Conservation (phyloP, 768 basidiomycete genomes). For the Daedaleopsis nitida region DNA sequence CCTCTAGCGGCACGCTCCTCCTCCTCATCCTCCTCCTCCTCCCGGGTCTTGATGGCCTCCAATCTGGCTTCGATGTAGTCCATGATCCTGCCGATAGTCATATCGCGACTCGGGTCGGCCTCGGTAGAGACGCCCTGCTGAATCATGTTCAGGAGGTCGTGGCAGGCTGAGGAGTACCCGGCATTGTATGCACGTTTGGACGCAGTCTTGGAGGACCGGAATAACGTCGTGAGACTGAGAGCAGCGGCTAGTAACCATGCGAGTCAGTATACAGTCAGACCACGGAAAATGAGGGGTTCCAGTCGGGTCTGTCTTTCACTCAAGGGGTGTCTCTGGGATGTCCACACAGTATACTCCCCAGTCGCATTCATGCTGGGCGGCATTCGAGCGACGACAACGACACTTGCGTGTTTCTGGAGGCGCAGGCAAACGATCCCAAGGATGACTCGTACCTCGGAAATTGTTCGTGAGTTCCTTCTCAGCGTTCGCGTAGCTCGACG, state of each 20-base stretch:
- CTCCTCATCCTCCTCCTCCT: slow-evolving; percentile 84
- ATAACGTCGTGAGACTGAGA: slow-evolving; percentile 81
- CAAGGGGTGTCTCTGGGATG: not conserved
- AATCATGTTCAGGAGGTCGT: slow-evolving; percentile 79
- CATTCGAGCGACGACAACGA: no score
- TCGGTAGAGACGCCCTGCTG: slow-evolving; percentile 78
- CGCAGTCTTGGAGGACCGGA: slow-evolving; percentile 74
- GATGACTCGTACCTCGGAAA: slow-evolving; percentile 62
- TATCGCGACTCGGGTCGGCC: slow-evolving; percentile 50
- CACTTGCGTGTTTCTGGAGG: not conserved
- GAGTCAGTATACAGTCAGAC: not conserved
- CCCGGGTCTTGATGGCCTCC: slow-evolving; percentile 71
- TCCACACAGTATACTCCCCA: no score
- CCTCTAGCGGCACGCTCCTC: slow-evolving; percentile 57
- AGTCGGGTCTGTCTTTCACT: not conserved
- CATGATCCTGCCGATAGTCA: slow-evolving; percentile 80
- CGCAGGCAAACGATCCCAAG: not conserved
- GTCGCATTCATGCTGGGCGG: no score
- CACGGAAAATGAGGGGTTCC: slow-evolving; percentile 5
- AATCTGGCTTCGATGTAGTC: slow-evolving; percentile 84
- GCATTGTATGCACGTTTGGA: slow-evolving; percentile 82
- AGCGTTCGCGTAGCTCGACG: slow-evolving; percentile 68
- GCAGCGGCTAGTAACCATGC: slow-evolving; percentile 60
- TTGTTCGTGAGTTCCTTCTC: slow-evolving; percentile 82
- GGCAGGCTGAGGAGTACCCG: slow-evolving; percentile 78